phyloP scores from a whole-genome alignment of 2,329 filamentous ascomycete genomes.

The Cladosporium velox region DNA sequence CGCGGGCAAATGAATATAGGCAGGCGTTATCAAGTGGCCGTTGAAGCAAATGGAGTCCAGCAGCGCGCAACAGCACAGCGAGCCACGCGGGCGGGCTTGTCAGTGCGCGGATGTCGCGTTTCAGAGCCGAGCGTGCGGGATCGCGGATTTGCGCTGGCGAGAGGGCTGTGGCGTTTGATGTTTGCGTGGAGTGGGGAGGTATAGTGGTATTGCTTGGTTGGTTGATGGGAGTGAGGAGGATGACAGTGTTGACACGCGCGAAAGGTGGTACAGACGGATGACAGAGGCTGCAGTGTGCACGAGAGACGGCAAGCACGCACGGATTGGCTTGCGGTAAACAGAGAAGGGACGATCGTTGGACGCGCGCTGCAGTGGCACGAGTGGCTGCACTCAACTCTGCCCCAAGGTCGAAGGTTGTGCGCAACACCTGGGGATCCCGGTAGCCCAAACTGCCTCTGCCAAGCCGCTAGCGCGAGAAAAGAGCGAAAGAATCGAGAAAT shows the following conservation, averaged over 20 bases:
- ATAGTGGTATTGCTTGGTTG: neutral
- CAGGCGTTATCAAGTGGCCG: constrained; percentile 6
- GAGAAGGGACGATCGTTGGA: neutral
- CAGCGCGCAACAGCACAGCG: neutral
- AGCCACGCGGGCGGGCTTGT: constrained; percentile 15
- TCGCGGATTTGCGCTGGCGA: neutral
- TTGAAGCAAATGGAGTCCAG: constrained; percentile 17
- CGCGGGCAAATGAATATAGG: constrained; percentile 21
- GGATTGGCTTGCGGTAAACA: constrained; percentile 3
- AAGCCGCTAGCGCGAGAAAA: neutral
- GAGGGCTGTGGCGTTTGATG: neutral
- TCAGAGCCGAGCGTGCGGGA: constrained; percentile 6
- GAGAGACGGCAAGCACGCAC: neutral
- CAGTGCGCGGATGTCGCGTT: constrained; percentile 18
- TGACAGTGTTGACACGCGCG: neutral
- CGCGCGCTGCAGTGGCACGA: neutral
- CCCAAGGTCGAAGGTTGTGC: neutral
- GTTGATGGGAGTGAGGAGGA: neutral
- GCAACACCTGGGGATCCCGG: constrained; percentile 5
- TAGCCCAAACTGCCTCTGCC: neutral
- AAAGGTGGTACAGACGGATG: neutral
- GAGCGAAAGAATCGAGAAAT: neutral
- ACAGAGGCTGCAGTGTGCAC: neutral
- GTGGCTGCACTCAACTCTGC: no score
- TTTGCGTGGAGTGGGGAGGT: neutral